These are phyloP conservation scores for Macaranga tanarius DNA, from an alignment of 441 rosid genomes.

Conservation along the genomic window DNA sequence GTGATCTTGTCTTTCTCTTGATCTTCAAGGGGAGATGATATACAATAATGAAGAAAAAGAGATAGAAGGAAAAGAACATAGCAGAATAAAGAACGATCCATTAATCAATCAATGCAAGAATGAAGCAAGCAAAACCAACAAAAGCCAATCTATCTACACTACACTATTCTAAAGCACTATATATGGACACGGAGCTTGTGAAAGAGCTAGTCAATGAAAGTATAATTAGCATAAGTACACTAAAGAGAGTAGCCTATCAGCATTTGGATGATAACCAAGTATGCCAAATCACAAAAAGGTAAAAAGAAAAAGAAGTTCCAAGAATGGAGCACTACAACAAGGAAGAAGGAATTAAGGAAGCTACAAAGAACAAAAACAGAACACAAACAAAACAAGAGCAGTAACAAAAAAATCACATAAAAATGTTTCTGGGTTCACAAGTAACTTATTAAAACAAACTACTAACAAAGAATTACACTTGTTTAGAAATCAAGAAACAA, in stretches of 20 bases:
- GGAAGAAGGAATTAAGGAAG: background rate
- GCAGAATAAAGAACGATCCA: slow-evolving; percentile 37
- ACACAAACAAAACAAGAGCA: background rate
- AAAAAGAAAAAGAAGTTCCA: background rate
- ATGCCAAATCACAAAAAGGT: background rate
- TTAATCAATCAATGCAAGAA: slow-evolving; percentile 24
- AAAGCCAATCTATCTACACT: slow-evolving; percentile 20
- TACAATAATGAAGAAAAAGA: slow-evolving; percentile 27
- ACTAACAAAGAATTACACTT: background rate
- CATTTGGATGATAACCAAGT: background rate
- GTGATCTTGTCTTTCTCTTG: slow-evolving; percentile 61
- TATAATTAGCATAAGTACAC: background rate
- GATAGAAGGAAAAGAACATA: slow-evolving; percentile 28
- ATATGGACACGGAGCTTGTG: background rate
- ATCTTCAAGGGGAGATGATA: slow-evolving; percentile 36
- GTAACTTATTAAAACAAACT: background rate
- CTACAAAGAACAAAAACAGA: background rate
- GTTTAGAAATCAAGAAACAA: background rate
- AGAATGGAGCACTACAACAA: background rate
- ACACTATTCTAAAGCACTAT: background rate
- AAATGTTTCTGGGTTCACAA: slow-evolving; percentile 22
- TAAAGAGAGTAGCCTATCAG: background rate
- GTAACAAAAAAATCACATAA: background rate
- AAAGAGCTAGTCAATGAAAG: background rate
- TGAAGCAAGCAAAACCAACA: slow-evolving; percentile 32